Evolutionary conservation across 1,284 basidiomycete genomes (phyloP).

Genomic region (Pyrrhoderma lamaoense): DNA sequence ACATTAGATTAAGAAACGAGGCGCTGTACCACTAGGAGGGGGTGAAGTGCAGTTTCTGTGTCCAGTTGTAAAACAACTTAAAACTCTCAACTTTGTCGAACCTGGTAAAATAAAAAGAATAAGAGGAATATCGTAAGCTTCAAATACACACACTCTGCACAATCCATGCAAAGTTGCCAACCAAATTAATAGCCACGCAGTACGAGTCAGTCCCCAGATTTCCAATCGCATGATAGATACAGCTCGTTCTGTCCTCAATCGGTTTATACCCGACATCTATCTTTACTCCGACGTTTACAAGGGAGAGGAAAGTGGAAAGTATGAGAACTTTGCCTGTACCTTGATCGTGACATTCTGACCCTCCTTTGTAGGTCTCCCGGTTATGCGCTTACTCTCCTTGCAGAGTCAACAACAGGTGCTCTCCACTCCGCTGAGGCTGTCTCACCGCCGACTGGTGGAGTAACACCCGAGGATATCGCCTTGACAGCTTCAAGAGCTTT

Average conservation of each 20-base stretch:
- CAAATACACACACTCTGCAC: slow-evolving; percentile 1
- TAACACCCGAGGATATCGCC: slow-evolving; percentile 91
- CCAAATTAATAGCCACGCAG: slow-evolving; percentile 61
- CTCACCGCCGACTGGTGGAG: slow-evolving; percentile 53
- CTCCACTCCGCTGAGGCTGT: slow-evolving; percentile 85
- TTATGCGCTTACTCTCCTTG: slow-evolving; percentile 85
- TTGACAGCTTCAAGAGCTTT: slow-evolving; percentile 72
- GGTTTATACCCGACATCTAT: slow-evolving; percentile 97
- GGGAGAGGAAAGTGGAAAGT: slow-evolving; percentile 95
- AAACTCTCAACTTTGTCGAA: slow-evolving; percentile 88
- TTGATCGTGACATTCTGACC: background rate
- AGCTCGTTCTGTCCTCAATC: slow-evolving; percentile 84
- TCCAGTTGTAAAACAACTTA: slow-evolving; percentile 83
- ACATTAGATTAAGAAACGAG: slow-evolving; percentile 92
- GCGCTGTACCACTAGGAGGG: slow-evolving; percentile 86
- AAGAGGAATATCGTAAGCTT: slow-evolving; percentile 84
- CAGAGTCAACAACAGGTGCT: slow-evolving; percentile 88
- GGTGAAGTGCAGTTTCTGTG: slow-evolving; percentile 94
- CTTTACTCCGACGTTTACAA: slow-evolving; percentile 98
- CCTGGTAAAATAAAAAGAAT: slow-evolving; percentile 90
- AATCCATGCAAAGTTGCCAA: slow-evolving; percentile 5
- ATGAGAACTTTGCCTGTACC: slow-evolving; percentile 24
- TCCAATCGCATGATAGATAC: slow-evolving; percentile 97
- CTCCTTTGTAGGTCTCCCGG: slow-evolving; percentile 73
- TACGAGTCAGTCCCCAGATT: slow-evolving; percentile 94